Evolutionary conservation across 2,329 filamentous ascomycete genomes (phyloP), one percentile per base, ranked within the genome.

Genomic region (Hirsutella minnesotensis): DNA sequence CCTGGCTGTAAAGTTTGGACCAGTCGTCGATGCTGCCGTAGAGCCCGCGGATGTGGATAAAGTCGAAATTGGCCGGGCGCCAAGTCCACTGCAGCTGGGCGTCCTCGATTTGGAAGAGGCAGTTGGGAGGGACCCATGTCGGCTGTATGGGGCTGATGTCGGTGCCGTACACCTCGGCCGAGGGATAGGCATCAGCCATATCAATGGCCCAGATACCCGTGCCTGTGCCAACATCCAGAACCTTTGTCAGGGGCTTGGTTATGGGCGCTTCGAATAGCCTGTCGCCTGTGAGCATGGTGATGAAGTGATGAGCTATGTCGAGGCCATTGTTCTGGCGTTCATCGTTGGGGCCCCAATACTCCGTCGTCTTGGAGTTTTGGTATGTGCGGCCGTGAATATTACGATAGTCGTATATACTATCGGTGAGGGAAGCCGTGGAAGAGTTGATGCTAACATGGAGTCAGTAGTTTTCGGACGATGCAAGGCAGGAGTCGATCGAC

Each of bases 131-230:
- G 3, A 79, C 68, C 60, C 72, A 72, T 27, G 58, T 59, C 1
- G 74, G 73, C 51, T 78, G 74, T 9, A 76, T 73, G 1, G 74
- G 72, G 9, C 69, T 73, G 15, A 78, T 65, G 50, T 79, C 74
- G 2, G 70, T 74, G 31, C 74, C 75, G 29, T 67, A 63, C 2
- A 59, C 68, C 56, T 54, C 61, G 41, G 55, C 66, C 46, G 61
- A 51, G 9, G 70, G 69, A 33, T 67, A 68, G 3, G 64, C 46
- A 42, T 72, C 55, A 48, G 63, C 56, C 41, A 63, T 56, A 46
- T 77, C 75, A 42, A 79, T 78, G 3, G 73, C 68, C 74, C 72
- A 77, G 43, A 74, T 68, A 24, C 74, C 74, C 1, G 73, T 73
- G 20, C 75, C 76, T 3, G 73, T 77, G 36, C 73, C 70, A 9